Percentiles rank a stretch among this genome's conserved stretches.
These are phyloP conservation scores for Aureobasidium sp. DNA, from an alignment of 2,329 filamentous ascomycete genomes.

Conservation along the genomic window DNA sequence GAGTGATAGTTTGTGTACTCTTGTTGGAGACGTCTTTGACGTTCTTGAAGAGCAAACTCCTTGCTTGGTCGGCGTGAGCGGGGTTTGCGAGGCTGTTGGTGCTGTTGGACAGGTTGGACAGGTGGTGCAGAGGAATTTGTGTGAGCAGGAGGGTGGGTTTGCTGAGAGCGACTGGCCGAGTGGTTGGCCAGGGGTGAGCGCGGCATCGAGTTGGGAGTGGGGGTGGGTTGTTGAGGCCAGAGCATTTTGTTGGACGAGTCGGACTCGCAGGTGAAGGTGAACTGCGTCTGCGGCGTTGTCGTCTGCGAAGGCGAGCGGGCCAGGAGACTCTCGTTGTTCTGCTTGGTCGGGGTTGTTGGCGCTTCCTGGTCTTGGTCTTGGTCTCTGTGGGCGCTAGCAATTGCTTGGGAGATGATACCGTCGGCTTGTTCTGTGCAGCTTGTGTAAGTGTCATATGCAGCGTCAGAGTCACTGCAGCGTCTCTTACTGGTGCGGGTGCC, in stretches of 20 bases:
- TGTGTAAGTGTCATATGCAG: not conserved
- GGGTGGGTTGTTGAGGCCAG: constrained; percentile 55
- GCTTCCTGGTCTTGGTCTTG: constrained; percentile 47
- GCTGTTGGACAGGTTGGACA: constrained; percentile 22
- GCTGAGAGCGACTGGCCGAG: constrained; percentile 18
- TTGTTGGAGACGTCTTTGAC: constrained; percentile 67
- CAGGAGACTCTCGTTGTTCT: constrained; percentile 64
- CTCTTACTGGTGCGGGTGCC: constrained; percentile 15
- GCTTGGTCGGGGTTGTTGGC: constrained; percentile 45
- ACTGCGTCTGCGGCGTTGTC: constrained; percentile 71
- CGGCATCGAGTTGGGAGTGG: not conserved
- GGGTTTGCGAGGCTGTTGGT: constrained; percentile 42
- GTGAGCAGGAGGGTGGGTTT: not conserved
- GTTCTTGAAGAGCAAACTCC: constrained; percentile 66
- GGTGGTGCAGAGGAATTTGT: constrained; percentile 13
- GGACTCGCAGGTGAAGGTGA: constrained; percentile 93
- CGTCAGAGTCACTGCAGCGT: not conserved
- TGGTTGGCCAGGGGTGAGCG: not conserved
- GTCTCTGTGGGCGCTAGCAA: constrained; percentile 71
- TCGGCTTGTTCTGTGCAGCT: constrained; percentile 1
- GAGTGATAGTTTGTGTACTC: constrained; percentile 68
- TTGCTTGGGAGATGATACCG: constrained; percentile 87
- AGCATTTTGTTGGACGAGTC: constrained; percentile 73
- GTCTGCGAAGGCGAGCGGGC: constrained; percentile 54
- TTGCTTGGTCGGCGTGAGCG: constrained; percentile 53